phyloP scores from a whole-genome alignment of 1,284 basidiomycete genomes.

The Puccinia coronata region DNA sequence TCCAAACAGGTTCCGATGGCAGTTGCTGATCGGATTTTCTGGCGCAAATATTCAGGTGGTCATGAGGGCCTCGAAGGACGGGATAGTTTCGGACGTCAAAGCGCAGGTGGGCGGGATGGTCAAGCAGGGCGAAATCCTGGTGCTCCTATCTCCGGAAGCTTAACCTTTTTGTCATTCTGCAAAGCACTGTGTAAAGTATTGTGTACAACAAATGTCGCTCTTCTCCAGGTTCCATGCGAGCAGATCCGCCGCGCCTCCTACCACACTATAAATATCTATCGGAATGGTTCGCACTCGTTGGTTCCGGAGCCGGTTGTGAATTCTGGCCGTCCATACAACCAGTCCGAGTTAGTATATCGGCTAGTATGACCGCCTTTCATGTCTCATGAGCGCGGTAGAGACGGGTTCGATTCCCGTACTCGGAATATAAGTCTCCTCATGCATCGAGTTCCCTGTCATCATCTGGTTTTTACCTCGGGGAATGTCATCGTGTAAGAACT shows the following conservation, averaged over 20 bases:
- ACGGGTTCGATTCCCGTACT: constrained; percentile 50
- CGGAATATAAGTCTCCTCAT: constrained; percentile 2
- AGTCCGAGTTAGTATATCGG: constrained; percentile 50
- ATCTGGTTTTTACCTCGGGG: too few relatives aligned
- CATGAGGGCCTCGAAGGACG: constrained; percentile 69
- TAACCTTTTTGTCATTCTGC: not conserved
- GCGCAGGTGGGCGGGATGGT: constrained; percentile 82
- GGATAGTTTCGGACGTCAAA: constrained; percentile 71
- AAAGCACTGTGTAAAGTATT: too few relatives aligned
- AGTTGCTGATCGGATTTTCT: constrained; percentile 9
- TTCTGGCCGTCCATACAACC: not conserved
- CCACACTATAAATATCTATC: not conserved
- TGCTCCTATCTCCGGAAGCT: constrained; percentile 60
- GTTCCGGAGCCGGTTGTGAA: too few relatives aligned
- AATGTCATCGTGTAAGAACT: too few relatives aligned
- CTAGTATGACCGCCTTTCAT: constrained; percentile 49
- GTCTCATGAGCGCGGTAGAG: constrained; percentile 14
- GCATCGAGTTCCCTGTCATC: not conserved
- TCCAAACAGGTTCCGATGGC: not conserved
- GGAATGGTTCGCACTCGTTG: too few relatives aligned
- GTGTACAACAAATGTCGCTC: not conserved
- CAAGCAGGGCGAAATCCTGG: constrained; percentile 76
- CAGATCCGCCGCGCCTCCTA: too few relatives aligned
- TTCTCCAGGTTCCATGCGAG: not conserved
- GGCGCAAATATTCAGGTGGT: constrained; percentile 65